A percentile compares a stretch with the other conserved stretches of the same genome.
Conservation (phyloP, 2,329 filamentous ascomycete species). For the Botrytis cinerea region DNA sequence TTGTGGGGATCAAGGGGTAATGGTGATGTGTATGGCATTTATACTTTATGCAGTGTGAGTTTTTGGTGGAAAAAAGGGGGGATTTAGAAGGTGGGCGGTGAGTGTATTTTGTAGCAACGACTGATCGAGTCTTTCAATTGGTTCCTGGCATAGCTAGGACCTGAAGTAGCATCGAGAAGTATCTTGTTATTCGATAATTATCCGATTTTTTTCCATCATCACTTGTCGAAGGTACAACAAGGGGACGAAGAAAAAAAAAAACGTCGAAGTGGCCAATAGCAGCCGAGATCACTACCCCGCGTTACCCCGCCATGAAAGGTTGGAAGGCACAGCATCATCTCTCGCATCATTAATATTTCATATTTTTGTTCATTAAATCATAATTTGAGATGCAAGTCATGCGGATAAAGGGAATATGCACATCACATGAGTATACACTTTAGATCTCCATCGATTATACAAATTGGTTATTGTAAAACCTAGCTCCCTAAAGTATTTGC, state of each 20-base stretch:
- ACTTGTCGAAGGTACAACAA: background rate
- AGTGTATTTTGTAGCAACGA: background rate
- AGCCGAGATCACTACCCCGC: background rate
- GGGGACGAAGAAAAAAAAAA: background rate
- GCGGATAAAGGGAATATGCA: too few relatives aligned
- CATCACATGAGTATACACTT: background rate
- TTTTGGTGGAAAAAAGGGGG: background rate
- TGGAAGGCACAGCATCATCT: background rate
- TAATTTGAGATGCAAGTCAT: too few relatives aligned
- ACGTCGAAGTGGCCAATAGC: background rate
- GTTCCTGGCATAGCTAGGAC: background rate
- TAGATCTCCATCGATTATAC: too few relatives aligned
- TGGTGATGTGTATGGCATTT: constrained; percentile 6
- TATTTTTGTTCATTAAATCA: background rate
- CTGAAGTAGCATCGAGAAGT: background rate
- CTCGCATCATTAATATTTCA: background rate
- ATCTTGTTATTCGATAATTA: background rate
- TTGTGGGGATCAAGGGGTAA: background rate
- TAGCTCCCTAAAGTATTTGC: background rate
- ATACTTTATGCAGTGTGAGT: background rate
- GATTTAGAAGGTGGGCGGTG: background rate
- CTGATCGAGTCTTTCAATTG: background rate
- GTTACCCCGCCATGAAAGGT: background rate
- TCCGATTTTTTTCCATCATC: background rate
- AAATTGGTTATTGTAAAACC: background rate